Evolutionary conservation across 1,139 yeast species (phyloP).

Genomic region (Blastobotrys apis): DNA sequence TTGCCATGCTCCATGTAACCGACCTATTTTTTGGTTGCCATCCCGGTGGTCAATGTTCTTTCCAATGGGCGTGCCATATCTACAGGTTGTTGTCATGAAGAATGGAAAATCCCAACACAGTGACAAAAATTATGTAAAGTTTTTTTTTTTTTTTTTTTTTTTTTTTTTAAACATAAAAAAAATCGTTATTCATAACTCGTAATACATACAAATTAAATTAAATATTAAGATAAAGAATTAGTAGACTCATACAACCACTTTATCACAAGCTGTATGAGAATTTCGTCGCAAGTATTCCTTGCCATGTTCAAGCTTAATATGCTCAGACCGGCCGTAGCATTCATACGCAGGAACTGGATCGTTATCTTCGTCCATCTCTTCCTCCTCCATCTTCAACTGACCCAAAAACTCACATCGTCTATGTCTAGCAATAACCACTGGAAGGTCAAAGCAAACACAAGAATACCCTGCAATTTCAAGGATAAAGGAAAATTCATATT

Average conservation of each 20-base stretch:
- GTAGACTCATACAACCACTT: no score
- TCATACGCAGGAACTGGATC: slow-evolving; percentile 14
- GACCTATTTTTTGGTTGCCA: slow-evolving; percentile 11
- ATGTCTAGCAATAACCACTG: slow-evolving; percentile 13
- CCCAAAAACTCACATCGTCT: neutral
- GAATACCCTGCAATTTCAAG: slow-evolving; percentile 7
- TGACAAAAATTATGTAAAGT: no score
- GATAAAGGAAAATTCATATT: slow-evolving; percentile 22
- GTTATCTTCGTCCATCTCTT: neutral
- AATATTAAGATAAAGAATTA: no score
- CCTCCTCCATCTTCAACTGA: slow-evolving; percentile 2
- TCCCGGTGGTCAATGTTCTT: slow-evolving; percentile 1
- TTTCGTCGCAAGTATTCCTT: neutral
- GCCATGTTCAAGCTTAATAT: slow-evolving; percentile 9
- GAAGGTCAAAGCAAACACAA: slow-evolving; percentile 9
- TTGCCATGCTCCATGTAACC: slow-evolving; percentile 36
- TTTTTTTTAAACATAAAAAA: neutral
- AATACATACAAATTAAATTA: no score
- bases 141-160: neutral
- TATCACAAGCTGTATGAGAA: no score
- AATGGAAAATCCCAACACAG: no score
- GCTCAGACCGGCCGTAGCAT: slow-evolving; percentile 8
- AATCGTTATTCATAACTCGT: no score
- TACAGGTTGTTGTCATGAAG: neutral
- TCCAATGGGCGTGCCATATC: slow-evolving; percentile 9